A percentile compares a stretch with the other conserved stretches of the same genome.
Evolutionary conservation across 768 basidiomycete species (phyloP).

Genomic region (Kondoa malvinella): DNA sequence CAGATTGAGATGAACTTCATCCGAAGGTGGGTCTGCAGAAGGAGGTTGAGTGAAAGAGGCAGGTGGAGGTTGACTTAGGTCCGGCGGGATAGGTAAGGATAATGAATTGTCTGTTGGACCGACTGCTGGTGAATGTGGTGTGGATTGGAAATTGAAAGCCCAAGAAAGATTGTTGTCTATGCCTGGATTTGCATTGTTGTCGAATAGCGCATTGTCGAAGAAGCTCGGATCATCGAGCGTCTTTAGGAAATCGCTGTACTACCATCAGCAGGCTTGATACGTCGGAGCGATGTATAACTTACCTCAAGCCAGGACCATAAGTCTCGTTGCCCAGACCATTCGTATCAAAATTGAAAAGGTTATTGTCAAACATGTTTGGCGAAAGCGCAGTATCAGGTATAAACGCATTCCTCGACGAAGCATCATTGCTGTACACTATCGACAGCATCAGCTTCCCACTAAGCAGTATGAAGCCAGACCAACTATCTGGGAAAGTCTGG

Average conservation of each 20-base stretch:
- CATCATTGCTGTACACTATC: neutral
- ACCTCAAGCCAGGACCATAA: slow-evolving; percentile 24
- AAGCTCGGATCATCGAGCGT: slow-evolving; percentile 64
- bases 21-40: slow-evolving; percentile 24
- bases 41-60: neutral
- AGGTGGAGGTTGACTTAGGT: neutral
- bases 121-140: slow-evolving; percentile 18
- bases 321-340: slow-evolving; percentile 19
- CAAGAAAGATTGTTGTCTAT: slow-evolving; percentile 17
- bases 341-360: slow-evolving; percentile 14
- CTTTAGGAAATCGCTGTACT: slow-evolving; percentile 67
- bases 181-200: neutral
- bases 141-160: slow-evolving; percentile 3
- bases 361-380: slow-evolving; percentile 28
- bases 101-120: slow-evolving; percentile 10
- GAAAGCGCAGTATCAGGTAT: slow-evolving; percentile 64
- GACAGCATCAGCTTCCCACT: neutral
- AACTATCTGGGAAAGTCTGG: neutral
- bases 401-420: slow-evolving; percentile 34
- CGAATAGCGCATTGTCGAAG: slow-evolving; percentile 37
- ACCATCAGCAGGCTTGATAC: slow-evolving; percentile 11
- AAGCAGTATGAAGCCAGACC: slow-evolving; percentile 2
- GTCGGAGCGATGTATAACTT: slow-evolving; percentile 2
- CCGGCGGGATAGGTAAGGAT: neutral
- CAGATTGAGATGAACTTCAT: slow-evolving; percentile 26